A percentile compares a stretch with the other conserved stretches of the same genome.
Conservation (phyloP, 2,329 filamentous ascomycete genomes). For the Blastomyces gilchristii region DNA sequence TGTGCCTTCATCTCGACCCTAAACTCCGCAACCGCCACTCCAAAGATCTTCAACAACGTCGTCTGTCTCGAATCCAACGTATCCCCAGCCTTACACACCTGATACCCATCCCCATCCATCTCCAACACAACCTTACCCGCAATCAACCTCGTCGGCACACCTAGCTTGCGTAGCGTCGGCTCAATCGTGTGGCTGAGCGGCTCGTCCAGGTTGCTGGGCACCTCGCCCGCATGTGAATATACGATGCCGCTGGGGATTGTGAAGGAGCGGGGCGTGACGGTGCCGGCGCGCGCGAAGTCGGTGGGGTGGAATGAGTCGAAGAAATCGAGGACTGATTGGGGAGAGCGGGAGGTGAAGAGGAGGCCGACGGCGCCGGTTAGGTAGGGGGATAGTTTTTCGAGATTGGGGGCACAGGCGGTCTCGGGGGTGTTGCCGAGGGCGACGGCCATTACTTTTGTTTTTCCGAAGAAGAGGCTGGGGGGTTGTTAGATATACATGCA, state of each 20-base stretch:
- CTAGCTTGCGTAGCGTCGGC: slow-evolving; percentile 78
- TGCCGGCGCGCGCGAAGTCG: slow-evolving; percentile 87
- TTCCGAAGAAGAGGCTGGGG: slow-evolving; percentile 86
- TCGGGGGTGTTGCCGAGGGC: slow-evolving; percentile 71
- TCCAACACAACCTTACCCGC: slow-evolving; percentile 79
- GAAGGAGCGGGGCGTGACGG: slow-evolving; percentile 62
- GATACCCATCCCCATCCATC: slow-evolving; percentile 47
- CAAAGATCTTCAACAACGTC: slow-evolving; percentile 85
- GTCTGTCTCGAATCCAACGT: slow-evolving; percentile 85
- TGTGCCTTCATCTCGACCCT: slow-evolving; percentile 66
- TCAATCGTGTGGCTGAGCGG: slow-evolving; percentile 80
- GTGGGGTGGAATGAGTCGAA: slow-evolving; percentile 62
- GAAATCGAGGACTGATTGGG: slow-evolving; percentile 57
- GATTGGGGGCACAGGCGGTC: slow-evolving; percentile 69
- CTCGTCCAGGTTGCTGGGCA: slow-evolving; percentile 70
- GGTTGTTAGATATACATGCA: not conserved
- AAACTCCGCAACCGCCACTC: slow-evolving; percentile 84
- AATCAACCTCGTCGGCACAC: slow-evolving; percentile 78
- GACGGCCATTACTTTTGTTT: slow-evolving; percentile 97
- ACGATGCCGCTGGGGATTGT: slow-evolving; percentile 74
- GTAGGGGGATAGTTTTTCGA: slow-evolving; percentile 58
- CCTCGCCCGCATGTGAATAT: slow-evolving; percentile 66
- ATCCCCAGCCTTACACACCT: slow-evolving; percentile 76
- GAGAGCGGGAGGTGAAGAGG: slow-evolving; percentile 73
- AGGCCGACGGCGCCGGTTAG: slow-evolving; percentile 78